These are phyloP conservation scores for Aureoboletus auriporus DNA, from an alignment of 768 basidiomycete species.

Conservation along the genomic window DNA sequence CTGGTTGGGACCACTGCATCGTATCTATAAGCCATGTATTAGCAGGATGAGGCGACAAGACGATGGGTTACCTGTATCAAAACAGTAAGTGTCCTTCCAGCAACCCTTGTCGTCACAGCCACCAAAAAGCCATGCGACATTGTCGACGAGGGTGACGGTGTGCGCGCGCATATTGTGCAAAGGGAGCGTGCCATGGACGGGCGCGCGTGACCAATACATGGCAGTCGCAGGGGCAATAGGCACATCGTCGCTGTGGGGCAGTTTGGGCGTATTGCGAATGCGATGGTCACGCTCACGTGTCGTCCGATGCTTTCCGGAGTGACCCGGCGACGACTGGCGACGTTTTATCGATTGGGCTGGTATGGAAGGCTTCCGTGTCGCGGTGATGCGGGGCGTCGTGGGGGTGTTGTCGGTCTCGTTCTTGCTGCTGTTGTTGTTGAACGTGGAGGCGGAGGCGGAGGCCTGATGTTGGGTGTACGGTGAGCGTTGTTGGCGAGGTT, in stretches of 20 bases:
- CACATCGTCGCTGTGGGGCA: slow-evolving; percentile 59
- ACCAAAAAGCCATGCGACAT: slow-evolving; percentile 82
- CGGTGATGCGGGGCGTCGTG: slow-evolving; percentile 23
- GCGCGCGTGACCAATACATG: slow-evolving; percentile 86
- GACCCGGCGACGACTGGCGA: slow-evolving; percentile 22
- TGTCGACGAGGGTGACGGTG: slow-evolving; percentile 79
- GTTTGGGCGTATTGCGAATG: slow-evolving; percentile 47
- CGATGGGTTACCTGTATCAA: slow-evolving; percentile 64
- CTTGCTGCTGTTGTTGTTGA: slow-evolving; percentile 26
- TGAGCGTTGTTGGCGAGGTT: slow-evolving; percentile 25
- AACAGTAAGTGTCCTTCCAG: slow-evolving; percentile 74
- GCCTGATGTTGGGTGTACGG: slow-evolving; percentile 37
- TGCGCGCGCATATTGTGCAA: slow-evolving; percentile 74
- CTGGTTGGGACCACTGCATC: slow-evolving; percentile 83
- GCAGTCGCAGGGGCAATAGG: slow-evolving; percentile 62
- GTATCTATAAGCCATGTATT: slow-evolving; percentile 50
- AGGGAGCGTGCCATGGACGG: slow-evolving; percentile 69
- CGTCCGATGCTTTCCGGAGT: slow-evolving; percentile 12
- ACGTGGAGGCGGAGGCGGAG: slow-evolving; percentile 34
- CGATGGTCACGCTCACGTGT: slow-evolving; percentile 26
- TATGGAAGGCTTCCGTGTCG: slow-evolving; percentile 30
- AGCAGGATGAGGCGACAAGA: background rate
- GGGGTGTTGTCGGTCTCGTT: slow-evolving; percentile 14
- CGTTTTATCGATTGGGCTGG: slow-evolving; percentile 24
- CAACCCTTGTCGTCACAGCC: slow-evolving; percentile 81